A percentile compares a stretch with the other conserved stretches of the same genome.
Evolutionary conservation across 257 asterid genomes (phyloP).

Genomic region (Craterostigma plantagineum): DNA sequence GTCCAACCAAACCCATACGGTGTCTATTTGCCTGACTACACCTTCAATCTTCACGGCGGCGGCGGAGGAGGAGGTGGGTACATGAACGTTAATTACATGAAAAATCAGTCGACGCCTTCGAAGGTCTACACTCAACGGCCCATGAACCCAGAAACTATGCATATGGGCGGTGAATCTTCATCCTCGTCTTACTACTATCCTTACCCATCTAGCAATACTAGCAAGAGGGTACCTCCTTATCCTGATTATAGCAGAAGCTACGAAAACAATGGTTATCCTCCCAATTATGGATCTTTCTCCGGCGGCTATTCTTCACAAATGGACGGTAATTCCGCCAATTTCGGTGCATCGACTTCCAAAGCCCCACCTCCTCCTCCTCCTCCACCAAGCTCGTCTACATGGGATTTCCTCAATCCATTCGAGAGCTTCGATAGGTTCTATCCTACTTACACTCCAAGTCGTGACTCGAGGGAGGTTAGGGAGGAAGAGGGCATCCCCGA

Average conservation of each 20-base stretch:
- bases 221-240: not conserved
- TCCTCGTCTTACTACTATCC: constrained; percentile 12
- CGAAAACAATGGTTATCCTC: constrained; percentile 7
- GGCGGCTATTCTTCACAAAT: constrained; percentile 14
- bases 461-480: constrained; percentile 67
- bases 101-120: constrained; percentile 43
- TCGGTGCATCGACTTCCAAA: constrained; percentile 35
- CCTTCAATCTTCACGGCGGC: constrained; percentile 4
- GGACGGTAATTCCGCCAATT: constrained; percentile 9
- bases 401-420: constrained; percentile 90
- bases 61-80: constrained; percentile 20
- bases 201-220: not conserved
- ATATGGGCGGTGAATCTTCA: constrained; percentile 25
- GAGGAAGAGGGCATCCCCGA: constrained; percentile 98
- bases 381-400: constrained; percentile 57
- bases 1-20: constrained; percentile 5
- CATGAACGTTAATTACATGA: constrained; percentile 45
- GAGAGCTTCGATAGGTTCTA: constrained; percentile 55
- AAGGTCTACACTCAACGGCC: constrained; percentile 45
- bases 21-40: constrained; percentile 10
- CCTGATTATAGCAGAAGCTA: constrained; percentile 1
- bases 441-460: constrained; percentile 22
- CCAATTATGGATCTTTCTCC: constrained; percentile 17
- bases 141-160: constrained; percentile 22
- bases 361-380: constrained; percentile 72